Conservation (phyloP, 192 early-diverging fungal species). For the Bifiguratus adelaidae region DNA sequence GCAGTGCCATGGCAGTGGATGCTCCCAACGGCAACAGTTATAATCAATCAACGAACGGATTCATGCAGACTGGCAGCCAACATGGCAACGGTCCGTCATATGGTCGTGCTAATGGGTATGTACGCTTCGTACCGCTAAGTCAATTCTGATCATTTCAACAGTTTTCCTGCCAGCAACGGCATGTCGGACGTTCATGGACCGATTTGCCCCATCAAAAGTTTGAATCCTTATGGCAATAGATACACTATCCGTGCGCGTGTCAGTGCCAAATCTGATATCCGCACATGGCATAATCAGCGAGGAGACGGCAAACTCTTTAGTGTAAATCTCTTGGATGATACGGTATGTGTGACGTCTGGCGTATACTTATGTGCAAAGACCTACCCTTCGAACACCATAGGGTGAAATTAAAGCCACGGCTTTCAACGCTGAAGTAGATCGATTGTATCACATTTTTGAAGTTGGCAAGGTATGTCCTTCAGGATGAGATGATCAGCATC, state of each 20-base stretch:
- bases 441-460: slow-evolving; percentile 66
- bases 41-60: slow-evolving; percentile 10
- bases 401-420: slow-evolving; percentile 90
- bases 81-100: too few relatives aligned
- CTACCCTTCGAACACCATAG: slow-evolving; percentile 17
- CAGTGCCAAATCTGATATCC: slow-evolving; percentile 74
- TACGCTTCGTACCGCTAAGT: slow-evolving; percentile 6
- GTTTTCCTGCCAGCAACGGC: not conserved
- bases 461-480: slow-evolving; percentile 43
- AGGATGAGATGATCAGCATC: not conserved
- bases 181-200: slow-evolving; percentile 9
- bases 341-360: slow-evolving; percentile 35
- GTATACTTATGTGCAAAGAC: not conserved
- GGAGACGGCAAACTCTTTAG: slow-evolving; percentile 84
- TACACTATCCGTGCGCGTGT: slow-evolving; percentile 87
- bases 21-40: too few relatives aligned
- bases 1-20: too few relatives aligned
- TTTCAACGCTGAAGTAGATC: slow-evolving; percentile 84
- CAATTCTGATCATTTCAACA: not conserved
- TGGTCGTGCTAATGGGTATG: too few relatives aligned
- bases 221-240: slow-evolving; percentile 87
- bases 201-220: slow-evolving; percentile 52
- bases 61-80: slow-evolving; percentile 25
- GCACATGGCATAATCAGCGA: slow-evolving; percentile 62
- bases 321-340: slow-evolving; percentile 78